phyloP scores from a whole-genome alignment of 495 filamentous ascomycete species.

The Aspergillus taichungensis region DNA sequence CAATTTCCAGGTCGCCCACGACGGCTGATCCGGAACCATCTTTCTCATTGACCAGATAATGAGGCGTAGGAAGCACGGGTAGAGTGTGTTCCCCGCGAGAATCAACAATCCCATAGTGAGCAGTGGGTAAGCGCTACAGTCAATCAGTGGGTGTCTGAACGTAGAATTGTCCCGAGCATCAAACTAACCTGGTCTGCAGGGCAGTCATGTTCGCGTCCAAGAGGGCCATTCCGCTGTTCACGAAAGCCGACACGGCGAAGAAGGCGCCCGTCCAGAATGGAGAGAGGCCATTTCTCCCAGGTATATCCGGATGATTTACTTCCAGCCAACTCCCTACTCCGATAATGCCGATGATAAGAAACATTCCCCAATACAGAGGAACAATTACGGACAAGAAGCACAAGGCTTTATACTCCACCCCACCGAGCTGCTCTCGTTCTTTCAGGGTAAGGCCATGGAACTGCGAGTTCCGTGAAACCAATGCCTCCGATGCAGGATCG shows the following conservation, averaged over 20 bases:
- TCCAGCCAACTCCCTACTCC: conserved; percentile 66
- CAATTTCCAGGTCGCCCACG: conserved; percentile 44
- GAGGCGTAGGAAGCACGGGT: conserved; percentile 72
- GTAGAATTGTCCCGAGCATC: background rate
- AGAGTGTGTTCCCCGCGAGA: conserved; percentile 75
- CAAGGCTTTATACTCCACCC: conserved; percentile 72
- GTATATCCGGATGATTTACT: conserved; percentile 45
- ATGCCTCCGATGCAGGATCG: conserved; percentile 34
- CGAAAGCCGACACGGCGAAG: conserved; percentile 62
- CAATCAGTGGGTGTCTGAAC: conserved; percentile 5
- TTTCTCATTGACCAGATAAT: conserved; percentile 56
- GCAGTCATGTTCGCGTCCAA: conserved; percentile 70
- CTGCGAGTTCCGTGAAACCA: conserved; percentile 60
- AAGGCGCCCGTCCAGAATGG: conserved; percentile 47
- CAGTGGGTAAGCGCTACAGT: conserved; percentile 50
- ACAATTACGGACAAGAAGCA: conserved; percentile 64
- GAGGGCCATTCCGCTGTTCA: conserved; percentile 80
- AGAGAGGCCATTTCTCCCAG: conserved; percentile 59
- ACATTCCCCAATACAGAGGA: conserved; percentile 62
- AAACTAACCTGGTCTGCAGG: conserved; percentile 28
- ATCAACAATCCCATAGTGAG: conserved; percentile 70
- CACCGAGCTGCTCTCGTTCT: conserved; percentile 66
- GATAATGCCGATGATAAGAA: conserved; percentile 62
- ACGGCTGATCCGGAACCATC: conserved; percentile 32
- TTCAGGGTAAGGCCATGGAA: conserved; percentile 59